Base-by-base conservation (phyloP, 805 yeast species). In the Barnettozyma populi region DNA sequence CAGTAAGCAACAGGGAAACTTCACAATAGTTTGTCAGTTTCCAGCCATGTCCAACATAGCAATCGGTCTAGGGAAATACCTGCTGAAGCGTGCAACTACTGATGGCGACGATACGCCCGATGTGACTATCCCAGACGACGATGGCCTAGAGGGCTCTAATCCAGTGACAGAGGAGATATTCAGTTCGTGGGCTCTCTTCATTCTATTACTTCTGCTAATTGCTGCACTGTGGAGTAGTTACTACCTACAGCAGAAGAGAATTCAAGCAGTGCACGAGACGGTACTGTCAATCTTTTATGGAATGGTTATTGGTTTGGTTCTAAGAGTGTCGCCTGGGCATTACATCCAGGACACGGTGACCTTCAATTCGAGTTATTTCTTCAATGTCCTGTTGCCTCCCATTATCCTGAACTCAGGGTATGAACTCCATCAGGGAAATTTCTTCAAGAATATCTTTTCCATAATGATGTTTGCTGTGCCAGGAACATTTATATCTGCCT, bases 211-310 rank as follows among this genome's bases (percentile, higher is more conserved):
- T 48, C 72, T 94, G 40, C 71, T 94, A 41, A 85, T 92, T 49
- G 78, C 90, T 8, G 97, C 99, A 0, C 71, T 94, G 45, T 94
- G 97, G 97, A 88, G 97, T 4, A 84, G 95, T 27, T 94, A 92
- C 67, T 92, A 86, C 63, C 72, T 94, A 43, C 96, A 92, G 61
- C 96, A 89, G 59, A 78, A 88, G 57, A 77, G 94, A 54, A 92
- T 94, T 59, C 90, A 88, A 66, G 95, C 96, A 4, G 80, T 94
- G n/a, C 99, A 94, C 67, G 99, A 94, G 69, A 94, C 99, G 0
- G 98, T 94, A 36, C 70, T 95, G 40, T 89, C 98, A 1, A 94
- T 94, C 50, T 90, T 94, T 63, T 90, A 92, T 59, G 99, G 99
- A 19, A 90, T 89, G 98, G 74, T 89, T 41, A 96, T 94, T 24